Evolutionary conservation across 441 rosid genomes (phyloP).

Genomic region (Corymbia calophylla): DNA sequence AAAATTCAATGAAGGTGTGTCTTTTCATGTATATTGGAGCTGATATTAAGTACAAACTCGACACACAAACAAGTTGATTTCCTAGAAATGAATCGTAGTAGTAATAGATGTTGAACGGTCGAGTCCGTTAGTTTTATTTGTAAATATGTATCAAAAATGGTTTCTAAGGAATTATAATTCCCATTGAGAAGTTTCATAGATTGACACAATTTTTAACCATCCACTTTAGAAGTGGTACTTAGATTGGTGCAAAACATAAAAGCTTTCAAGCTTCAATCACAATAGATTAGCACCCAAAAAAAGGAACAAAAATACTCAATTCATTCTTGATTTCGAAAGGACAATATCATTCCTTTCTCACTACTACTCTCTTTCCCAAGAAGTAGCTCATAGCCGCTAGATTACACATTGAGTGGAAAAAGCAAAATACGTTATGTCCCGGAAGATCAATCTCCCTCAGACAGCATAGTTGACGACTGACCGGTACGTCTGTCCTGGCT

Average conservation of each 20-base stretch:
- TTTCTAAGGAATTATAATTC: neutral
- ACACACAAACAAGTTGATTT: neutral
- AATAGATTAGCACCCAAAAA: too few species aligned
- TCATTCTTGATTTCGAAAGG: neutral
- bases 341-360: neutral
- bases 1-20: neutral
- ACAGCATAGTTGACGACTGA: slow-evolving; percentile 29
- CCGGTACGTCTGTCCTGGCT: slow-evolving; percentile 40
- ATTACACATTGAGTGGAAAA: neutral
- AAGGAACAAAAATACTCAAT: too few species aligned
- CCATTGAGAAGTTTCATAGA: neutral
- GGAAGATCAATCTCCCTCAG: neutral
- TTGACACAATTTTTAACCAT: neutral
- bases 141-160: neutral
- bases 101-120: neutral
- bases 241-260: neutral
- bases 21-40: neutral
- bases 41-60: neutral
- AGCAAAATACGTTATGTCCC: neutral
- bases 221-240: neutral
- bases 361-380: neutral
- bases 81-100: neutral
- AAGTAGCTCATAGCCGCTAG: neutral
- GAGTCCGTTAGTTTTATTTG: neutral
- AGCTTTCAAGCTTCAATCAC: too few species aligned